Conservation (phyloP, 2,329 filamentous ascomycete genomes). For the Aureobasidium leucospermi region DNA sequence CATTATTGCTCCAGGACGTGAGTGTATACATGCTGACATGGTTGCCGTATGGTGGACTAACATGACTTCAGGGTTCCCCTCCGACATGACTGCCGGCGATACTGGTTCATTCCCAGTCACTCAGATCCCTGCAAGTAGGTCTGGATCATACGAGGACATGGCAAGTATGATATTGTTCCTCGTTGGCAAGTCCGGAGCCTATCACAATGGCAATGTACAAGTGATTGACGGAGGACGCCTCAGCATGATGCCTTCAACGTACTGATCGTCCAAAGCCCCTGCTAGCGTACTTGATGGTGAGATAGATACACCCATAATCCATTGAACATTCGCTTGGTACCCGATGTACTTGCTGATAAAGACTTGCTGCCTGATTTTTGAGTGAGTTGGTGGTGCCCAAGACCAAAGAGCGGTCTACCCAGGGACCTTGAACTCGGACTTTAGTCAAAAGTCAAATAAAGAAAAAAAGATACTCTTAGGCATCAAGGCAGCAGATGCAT, state of each 20-base stretch:
- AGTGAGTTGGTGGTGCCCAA: background rate
- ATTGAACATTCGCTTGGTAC: background rate
- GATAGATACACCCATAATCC: background rate
- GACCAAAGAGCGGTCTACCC: conserved; percentile 5
- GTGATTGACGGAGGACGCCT: conserved; percentile 38
- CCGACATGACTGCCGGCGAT: conserved; percentile 36
- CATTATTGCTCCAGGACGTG: conserved; percentile 36
- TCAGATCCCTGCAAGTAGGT: conserved; percentile 32
- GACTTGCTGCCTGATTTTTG: background rate
- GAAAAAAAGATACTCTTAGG: background rate
- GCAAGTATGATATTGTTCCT: conserved; percentile 45
- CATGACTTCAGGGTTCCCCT: conserved; percentile 29
- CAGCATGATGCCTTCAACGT: conserved; percentile 17
- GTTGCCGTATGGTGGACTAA: background rate
- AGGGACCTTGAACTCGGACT: conserved; percentile 4
- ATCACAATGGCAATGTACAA: conserved; percentile 47
- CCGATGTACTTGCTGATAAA: background rate
- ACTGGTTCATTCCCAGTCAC: conserved; percentile 26
- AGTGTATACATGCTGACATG: background rate
- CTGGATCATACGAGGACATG: conserved; percentile 37
- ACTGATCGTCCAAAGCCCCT: conserved; percentile 4
- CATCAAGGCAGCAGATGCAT: conserved; percentile 3
- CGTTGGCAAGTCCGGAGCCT: conserved; percentile 43
- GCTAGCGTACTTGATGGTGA: background rate
- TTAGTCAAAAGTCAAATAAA: background rate